Conservation (phyloP, 495 filamentous ascomycete species). For the Bacidia gigantensis region DNA sequence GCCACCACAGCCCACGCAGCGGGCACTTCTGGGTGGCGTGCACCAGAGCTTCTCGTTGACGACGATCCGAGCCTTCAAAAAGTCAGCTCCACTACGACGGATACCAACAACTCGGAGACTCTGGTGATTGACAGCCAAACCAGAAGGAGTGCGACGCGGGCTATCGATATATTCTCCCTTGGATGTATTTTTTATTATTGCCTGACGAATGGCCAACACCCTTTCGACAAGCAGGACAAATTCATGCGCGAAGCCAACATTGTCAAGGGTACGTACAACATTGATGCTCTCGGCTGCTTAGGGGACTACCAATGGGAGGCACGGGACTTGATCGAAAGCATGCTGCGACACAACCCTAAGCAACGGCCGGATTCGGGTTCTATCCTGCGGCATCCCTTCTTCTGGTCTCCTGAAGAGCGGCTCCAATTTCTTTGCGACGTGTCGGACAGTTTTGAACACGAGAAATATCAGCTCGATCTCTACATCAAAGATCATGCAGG, state of each 20-base stretch:
- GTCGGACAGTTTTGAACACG: slow-evolving; percentile 83
- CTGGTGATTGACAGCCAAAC: slow-evolving; percentile 47
- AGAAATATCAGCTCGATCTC: slow-evolving; percentile 8
- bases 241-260: slow-evolving; percentile 97
- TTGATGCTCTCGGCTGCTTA: slow-evolving; percentile 54
- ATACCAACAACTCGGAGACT: slow-evolving; percentile 42
- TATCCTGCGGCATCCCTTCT: slow-evolving; percentile 88
- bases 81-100: slow-evolving; percentile 25
- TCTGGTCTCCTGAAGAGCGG: slow-evolving; percentile 79
- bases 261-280: slow-evolving; percentile 66
- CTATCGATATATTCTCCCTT: slow-evolving; percentile 93
- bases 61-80: slow-evolving; percentile 39
- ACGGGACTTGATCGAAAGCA: slow-evolving; percentile 66
- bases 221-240: slow-evolving; percentile 82
- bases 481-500: slow-evolving; percentile 29
- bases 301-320: slow-evolving; percentile 79
- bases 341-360: slow-evolving; percentile 64
- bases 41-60: slow-evolving; percentile 80
- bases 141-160: slow-evolving; percentile 74
- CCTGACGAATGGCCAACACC: slow-evolving; percentile 78
- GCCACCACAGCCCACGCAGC: slow-evolving; percentile 88
- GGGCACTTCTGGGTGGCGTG: slow-evolving; percentile 90
- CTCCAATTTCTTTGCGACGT: slow-evolving; percentile 85
- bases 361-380: slow-evolving; percentile 52
- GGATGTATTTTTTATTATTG: slow-evolving; percentile 96